phyloP scores from a whole-genome alignment of 1,284 basidiomycete species.

The Papiliotrema fonsecae region DNA sequence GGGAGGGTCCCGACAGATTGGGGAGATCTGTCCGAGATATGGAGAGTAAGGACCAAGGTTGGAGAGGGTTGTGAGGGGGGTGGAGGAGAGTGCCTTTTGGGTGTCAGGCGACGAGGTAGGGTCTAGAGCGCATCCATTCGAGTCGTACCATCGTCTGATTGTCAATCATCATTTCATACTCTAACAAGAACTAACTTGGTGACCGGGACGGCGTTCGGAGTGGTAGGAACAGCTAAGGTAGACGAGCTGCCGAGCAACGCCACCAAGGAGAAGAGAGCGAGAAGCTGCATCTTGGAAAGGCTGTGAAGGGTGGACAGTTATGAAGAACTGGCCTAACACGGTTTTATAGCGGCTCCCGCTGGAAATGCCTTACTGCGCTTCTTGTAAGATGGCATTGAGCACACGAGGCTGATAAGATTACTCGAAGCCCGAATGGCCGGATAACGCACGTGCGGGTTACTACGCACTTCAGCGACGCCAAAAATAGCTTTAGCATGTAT shows the following conservation, averaged over 20 bases:
- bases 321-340: too few relatives aligned
- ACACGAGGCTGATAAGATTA: too few relatives aligned
- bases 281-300: neutral
- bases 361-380: too few relatives aligned
- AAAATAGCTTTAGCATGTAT: too few relatives aligned
- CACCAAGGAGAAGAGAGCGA: neutral
- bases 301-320: neutral
- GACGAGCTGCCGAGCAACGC: neutral
- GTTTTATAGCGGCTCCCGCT: too few relatives aligned
- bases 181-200: too few relatives aligned
- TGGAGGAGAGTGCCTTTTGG: neutral
- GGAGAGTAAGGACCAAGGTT: conserved; percentile 12
- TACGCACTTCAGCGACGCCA: too few relatives aligned
- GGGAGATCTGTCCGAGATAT: conserved; percentile 7
- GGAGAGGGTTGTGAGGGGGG: neutral
- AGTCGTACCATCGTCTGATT: neutral
- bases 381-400: too few relatives aligned
- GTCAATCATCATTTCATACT: neutral
- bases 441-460: too few relatives aligned
- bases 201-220: too few relatives aligned
- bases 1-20: conserved; percentile 4
- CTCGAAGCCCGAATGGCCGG: too few relatives aligned
- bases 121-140: neutral
- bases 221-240: neutral
- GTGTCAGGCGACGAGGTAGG: neutral